Evolutionary conservation across 2,329 filamentous ascomycete species (phyloP), one percentile per base, ranked within the genome.

Genomic region (Ceratocystis huliohia): DNA sequence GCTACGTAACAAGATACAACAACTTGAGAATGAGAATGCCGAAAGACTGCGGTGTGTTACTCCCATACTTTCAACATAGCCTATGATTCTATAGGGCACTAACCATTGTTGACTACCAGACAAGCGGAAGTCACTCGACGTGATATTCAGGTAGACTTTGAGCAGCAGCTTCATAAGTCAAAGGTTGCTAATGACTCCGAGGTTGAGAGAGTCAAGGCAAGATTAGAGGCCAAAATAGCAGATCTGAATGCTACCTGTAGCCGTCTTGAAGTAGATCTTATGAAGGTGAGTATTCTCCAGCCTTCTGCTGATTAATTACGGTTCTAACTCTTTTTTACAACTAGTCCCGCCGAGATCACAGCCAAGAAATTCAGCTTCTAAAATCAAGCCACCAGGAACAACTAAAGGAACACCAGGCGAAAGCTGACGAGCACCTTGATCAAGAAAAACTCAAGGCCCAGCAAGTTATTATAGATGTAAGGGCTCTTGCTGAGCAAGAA

Each of bases 241-340:
- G 84, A 87, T 69, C 74, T 89, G 13, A 81, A 82, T 71, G 81
- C 80, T 28, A 85, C 79, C 1, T 80, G 88, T 33, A 82, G 81
- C 65, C 79, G 81, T 57, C 75, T 91, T 17, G 82, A 88, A 72
- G 81, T 83, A 44, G 82, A 85, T 70, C 70, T 87, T 13, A 79
- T 84, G 74, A 86, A 85, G 78, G 83, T 82, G 72, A 65, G 72
- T 69, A 48, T 22, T 20, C 7, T 22, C 10, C 6, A 4, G n/a
- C 3, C 8, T 17, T 63, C 6, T 44, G 28, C 22, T 15, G 13
- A 53, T 56, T n/a, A 25, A 17, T 20, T 56, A 41, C 46, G n/a
- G 56, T 53, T 22, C 64, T 53, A 67, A 65, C 69, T 59, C 13
- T 33, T 37, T n/a, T 37, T n/a, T 37, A 17, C 28, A 33, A 5